These are phyloP conservation scores for Ampelocalamus luodianensis DNA, from an alignment of 176 grass and related monocot genomes.

Conservation along the genomic window DNA sequence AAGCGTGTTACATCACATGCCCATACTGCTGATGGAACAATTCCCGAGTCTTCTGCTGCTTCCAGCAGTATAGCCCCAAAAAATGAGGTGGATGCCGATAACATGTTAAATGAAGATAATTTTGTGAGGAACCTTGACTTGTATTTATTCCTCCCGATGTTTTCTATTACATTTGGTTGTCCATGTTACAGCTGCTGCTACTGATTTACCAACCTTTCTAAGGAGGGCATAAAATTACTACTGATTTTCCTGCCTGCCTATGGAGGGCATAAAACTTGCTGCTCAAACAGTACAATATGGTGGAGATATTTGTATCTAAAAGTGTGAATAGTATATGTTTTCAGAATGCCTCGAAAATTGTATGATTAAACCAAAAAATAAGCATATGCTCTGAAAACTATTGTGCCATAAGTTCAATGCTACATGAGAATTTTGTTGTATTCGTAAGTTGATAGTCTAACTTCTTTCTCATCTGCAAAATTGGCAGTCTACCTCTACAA, in stretches of 20 bases:
- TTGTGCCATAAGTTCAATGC: not conserved
- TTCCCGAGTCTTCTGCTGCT: constrained; percentile 21
- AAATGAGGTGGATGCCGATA: constrained; percentile 3
- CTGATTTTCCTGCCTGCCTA: not conserved
- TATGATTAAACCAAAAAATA: constrained; percentile 11
- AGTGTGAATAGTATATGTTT: not conserved
- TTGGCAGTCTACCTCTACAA: constrained; percentile 35
- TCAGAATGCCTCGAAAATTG: not conserved
- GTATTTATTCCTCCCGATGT: not conserved
- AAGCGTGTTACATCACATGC: constrained; percentile 45
- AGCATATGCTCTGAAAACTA: not conserved
- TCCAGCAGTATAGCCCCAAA: not conserved
- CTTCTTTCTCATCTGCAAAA: constrained; percentile 24
- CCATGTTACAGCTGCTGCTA: not conserved
- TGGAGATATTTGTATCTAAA: too few relatives aligned
- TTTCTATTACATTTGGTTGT: not conserved
- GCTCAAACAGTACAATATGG: not conserved
- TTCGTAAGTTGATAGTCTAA: not conserved
- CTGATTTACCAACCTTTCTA: not conserved
- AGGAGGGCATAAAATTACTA: not conserved
- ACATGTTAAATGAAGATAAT: constrained; percentile 29
- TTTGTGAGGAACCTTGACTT: constrained; percentile 46
- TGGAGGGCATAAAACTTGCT: not conserved
- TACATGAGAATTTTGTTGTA: not conserved
- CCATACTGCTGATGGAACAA: constrained; percentile 9